Base-by-base conservation (phyloP, 768 basidiomycete species). In the Xerocomellus amylosporus region DNA sequence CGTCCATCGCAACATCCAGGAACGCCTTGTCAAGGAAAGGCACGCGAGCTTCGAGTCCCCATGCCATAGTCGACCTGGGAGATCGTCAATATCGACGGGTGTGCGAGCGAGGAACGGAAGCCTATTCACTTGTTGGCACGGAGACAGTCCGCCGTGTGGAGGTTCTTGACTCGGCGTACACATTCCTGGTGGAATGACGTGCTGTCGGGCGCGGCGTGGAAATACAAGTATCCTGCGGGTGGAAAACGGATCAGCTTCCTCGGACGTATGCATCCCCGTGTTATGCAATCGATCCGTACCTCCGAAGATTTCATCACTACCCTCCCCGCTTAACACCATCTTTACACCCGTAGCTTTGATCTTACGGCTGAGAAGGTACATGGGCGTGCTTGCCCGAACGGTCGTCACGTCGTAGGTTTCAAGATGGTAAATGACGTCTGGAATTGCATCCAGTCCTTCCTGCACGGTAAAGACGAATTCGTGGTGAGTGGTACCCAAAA, bases 311-410 rank as follows among this genome's bases (percentile, higher is more conserved):
- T 99, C 97, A 64, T 99, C 97, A 58, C 90, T 93, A 37, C 97
- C 97, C 73, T 99, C 97, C 17, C 97, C 97, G 59, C 89, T 92
- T 34, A 98, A 79, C 15, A 99, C 97, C 97, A 99, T 99, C 77
- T 99, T 99, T 49, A 99, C 97, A 54, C 97, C 97, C 91, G 93
- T 98, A 5, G 97, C 96, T 76, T 98, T 99, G 77, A 99, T 95
- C 76, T 99, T 98, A 46, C 97, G 83, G 69, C 90, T 93, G 55
- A 99, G 84, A 28, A 99, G 85, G 73, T 98, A 98, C 97, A 99
- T 99, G 3, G 97, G 97, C 5, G 95, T 98, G 64, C 90, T 93
- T 9, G 97, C 97, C 45, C 97, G 88, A 46, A 98, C 92, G 37
- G 97, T 99, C 28, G 97, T 99, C 53, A 99, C 97, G 71, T 99